Evolutionary conservation across 805 yeast species (phyloP), one percentile per base, ranked within the genome.

Genomic region (Soucietia sequanensis): DNA sequence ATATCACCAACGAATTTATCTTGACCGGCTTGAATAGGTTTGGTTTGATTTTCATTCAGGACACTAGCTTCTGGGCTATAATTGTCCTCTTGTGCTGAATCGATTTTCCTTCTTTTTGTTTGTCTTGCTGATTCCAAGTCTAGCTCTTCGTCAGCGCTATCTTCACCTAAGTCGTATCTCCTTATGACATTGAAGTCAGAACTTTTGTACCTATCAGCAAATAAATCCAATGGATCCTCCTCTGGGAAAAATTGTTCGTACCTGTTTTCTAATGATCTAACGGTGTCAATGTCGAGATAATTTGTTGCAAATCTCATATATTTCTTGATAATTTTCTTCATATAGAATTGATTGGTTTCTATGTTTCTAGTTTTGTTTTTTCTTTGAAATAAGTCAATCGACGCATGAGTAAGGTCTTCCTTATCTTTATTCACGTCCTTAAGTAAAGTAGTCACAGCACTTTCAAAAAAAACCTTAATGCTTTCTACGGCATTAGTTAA

Each of bases 401-500:
- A 64, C 5, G 53, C 56, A 4, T 49, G 28, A 15, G 52, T 47
- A 18, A 57, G 34, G 24, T 51, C 56, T 33, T 60, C 63, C 5
- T 44, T 27, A 31, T 44, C 9, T 58, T 45, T 30, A 3, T 56
- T 41, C 10, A 61, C 56, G 26, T 58, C 68, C 27, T 60, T 63
- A 39, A 79, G 60, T 28, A 66, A 46, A 39, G 74, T 78, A 7
- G 81, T 76, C 7, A 84, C 68, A 0, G 89, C 79, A 3, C 84
- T 73, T 57, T 93, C 98, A 54, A 91, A 83, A 23, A 88, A 69
- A 6, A 88, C 85, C 47, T 91, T 81, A 12, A 89, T 84, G 49
- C 84, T 78, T 72, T 50, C 84, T 62, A 62, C 90, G 48, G 81
- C 84, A 52, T 82, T 83, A 18, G 75, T 68, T 40, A 72, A 63